Evolutionary conservation across 2,329 filamentous ascomycete genomes (phyloP).

Genomic region (Myriosclerotinia duriaeana): DNA sequence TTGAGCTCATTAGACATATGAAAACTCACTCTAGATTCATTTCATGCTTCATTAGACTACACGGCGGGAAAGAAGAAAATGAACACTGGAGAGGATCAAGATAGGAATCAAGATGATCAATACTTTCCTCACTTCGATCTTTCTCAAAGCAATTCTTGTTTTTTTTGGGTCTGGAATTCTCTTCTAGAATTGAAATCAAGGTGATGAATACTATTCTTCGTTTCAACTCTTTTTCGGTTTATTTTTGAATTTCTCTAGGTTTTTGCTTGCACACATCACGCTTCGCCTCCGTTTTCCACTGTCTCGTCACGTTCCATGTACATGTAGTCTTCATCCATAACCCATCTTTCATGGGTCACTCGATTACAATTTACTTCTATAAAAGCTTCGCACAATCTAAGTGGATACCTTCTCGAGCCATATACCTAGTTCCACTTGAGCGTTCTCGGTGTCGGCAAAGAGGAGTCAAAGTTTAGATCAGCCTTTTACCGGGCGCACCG

Average conservation of each 20-base stretch:
- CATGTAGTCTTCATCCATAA: too few relatives aligned
- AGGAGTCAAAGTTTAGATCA: too few relatives aligned
- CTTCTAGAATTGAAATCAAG: not conserved
- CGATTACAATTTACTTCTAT: too few relatives aligned
- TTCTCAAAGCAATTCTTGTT: not conserved
- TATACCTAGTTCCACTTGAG: too few relatives aligned
- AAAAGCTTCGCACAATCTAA: too few relatives aligned
- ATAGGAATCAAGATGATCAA: not conserved
- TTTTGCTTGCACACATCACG: not conserved
- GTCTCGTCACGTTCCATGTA: too few relatives aligned
- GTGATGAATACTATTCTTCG: not conserved
- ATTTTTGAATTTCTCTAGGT: not conserved
- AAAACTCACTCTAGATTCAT: not conserved
- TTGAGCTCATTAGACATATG: not conserved
- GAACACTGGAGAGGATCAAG: not conserved
- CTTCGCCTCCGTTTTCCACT: too few relatives aligned
- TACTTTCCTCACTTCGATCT: not conserved
- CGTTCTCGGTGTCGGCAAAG: too few relatives aligned
- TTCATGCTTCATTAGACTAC: not conserved
- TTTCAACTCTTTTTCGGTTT: not conserved
- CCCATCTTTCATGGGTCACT: too few relatives aligned
- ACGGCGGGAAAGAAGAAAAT: not conserved
- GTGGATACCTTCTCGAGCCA: too few relatives aligned
- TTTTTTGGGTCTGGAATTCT: not conserved
- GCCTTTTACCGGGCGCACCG: too few relatives aligned